Conservation (phyloP, 2,329 filamentous ascomycete species). For the Talaromyces islandicus region DNA sequence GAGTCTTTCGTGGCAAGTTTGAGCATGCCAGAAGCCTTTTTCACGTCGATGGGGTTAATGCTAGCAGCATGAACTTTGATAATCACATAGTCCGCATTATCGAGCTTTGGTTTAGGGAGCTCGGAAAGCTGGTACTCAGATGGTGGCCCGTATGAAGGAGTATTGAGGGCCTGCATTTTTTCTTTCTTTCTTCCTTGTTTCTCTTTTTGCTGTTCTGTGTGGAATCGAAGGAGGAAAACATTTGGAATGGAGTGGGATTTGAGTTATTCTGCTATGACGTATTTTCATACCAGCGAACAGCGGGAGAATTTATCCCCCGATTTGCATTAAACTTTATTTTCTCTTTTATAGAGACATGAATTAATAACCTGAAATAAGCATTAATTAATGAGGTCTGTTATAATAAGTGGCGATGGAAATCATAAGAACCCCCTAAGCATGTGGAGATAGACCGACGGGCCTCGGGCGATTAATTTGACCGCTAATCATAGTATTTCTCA, state of each 20-base stretch:
- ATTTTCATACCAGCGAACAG: background rate
- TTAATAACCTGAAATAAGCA: background rate
- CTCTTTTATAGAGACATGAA: background rate
- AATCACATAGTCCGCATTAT: slow-evolving; percentile 15
- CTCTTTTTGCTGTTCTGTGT: no score
- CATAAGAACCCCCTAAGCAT: background rate
- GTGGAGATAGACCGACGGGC: no score
- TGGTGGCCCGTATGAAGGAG: background rate
- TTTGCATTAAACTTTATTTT: background rate
- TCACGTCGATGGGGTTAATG: slow-evolving; percentile 42
- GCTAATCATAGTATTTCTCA: no score
- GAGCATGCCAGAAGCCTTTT: slow-evolving; percentile 31
- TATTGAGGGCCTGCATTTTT: background rate
- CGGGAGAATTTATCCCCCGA: background rate
- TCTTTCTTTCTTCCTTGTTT: background rate
- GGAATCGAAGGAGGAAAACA: background rate
- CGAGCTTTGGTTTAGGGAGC: slow-evolving; percentile 13
- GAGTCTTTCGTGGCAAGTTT: slow-evolving; percentile 27
- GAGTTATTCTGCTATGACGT: background rate
- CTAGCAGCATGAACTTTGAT: slow-evolving; percentile 35
- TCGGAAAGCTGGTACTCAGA: slow-evolving; percentile 15
- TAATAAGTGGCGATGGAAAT: background rate
- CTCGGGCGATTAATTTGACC: no score
- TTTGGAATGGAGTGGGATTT: background rate
- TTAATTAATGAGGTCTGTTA: background rate